These are phyloP conservation scores for Pythium sp. DNA, from an alignment of 352 stramenopile genomes.

Conservation along the genomic window DNA sequence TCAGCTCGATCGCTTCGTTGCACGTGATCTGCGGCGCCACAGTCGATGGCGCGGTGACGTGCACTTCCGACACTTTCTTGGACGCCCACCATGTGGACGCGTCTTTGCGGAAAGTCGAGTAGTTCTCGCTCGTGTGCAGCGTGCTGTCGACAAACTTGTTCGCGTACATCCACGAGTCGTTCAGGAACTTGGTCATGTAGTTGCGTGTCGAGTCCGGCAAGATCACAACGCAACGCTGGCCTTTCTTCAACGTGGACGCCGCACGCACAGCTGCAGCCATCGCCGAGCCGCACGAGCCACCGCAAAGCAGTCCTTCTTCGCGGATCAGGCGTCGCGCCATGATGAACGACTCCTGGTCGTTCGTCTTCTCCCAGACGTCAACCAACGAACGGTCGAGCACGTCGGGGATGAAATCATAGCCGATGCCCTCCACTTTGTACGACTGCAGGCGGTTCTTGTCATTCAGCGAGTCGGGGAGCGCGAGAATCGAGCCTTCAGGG, in stretches of 20 bases:
- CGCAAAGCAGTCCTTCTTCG: constrained; percentile 94
- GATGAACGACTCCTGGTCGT: constrained; percentile 92
- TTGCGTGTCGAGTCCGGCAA: constrained; percentile 95
- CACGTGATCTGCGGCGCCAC: constrained; percentile 89
- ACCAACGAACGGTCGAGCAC: constrained; percentile 93
- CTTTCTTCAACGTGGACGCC: constrained; percentile 82
- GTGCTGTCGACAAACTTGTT: constrained; percentile 78
- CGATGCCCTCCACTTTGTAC: constrained; percentile 96
- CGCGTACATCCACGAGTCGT: constrained; percentile 94
- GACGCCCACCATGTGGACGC: constrained; percentile 92
- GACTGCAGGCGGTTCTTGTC: constrained; percentile 88
- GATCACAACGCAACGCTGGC: constrained; percentile 93
- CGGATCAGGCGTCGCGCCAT: constrained; percentile 93
- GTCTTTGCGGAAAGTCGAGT: constrained; percentile 17
- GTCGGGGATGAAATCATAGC: constrained; percentile 97
- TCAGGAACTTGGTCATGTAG: constrained; percentile 98
- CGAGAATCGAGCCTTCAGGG: constrained; percentile 92
- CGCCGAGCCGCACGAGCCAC: constrained; percentile 92
- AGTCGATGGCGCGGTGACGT: constrained; percentile 88
- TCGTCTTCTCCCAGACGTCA: constrained; percentile 94
- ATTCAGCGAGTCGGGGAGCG: constrained; percentile 91
- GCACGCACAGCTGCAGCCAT: constrained; percentile 82
- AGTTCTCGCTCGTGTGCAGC: constrained; percentile 38
- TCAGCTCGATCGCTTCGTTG: constrained; percentile 92
- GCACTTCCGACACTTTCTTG: constrained; percentile 89